Evolutionary conservation across 805 yeast species (phyloP).

Genomic region (Yamadazyma nakazawae): DNA sequence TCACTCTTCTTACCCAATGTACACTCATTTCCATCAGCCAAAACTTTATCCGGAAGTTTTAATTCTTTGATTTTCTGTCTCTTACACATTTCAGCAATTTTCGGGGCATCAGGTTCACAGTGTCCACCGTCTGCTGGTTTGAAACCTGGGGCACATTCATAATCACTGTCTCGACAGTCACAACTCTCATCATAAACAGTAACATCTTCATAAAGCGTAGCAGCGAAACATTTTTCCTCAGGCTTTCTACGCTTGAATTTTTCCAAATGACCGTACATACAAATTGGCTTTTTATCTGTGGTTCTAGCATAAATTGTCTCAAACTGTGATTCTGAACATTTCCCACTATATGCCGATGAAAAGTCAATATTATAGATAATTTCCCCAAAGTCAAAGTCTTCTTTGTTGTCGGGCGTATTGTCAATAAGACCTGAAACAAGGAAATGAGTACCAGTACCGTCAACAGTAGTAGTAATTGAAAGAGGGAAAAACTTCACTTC

Average conservation of each 20-base stretch:
- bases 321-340: constrained; percentile 50
- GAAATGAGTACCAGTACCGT: constrained; percentile 65
- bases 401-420: constrained; percentile 8
- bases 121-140: constrained; percentile 27
- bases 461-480: constrained; percentile 55
- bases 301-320: constrained; percentile 62
- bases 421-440: constrained; percentile 44
- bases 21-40: constrained; percentile 48
- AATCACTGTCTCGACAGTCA: constrained; percentile 61
- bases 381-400: constrained; percentile 14
- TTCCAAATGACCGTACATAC: constrained; percentile 70
- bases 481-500: constrained; percentile 41
- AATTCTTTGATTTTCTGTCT: constrained; percentile 19
- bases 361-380: constrained; percentile 51
- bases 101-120: constrained; percentile 43
- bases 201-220: constrained; percentile 45
- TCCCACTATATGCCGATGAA: constrained; percentile 46
- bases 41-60: constrained; percentile 36
- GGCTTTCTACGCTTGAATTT: constrained; percentile 61
- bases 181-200: constrained; percentile 53
- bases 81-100: constrained; percentile 24
- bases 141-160: constrained; percentile 63
- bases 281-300: constrained; percentile 35
- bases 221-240: constrained; percentile 61
- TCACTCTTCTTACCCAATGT: constrained; percentile 19